Base-by-base conservation (phyloP, 2,329 filamentous ascomycete species). In the Hymenotorrendiella dingleyae region DNA sequence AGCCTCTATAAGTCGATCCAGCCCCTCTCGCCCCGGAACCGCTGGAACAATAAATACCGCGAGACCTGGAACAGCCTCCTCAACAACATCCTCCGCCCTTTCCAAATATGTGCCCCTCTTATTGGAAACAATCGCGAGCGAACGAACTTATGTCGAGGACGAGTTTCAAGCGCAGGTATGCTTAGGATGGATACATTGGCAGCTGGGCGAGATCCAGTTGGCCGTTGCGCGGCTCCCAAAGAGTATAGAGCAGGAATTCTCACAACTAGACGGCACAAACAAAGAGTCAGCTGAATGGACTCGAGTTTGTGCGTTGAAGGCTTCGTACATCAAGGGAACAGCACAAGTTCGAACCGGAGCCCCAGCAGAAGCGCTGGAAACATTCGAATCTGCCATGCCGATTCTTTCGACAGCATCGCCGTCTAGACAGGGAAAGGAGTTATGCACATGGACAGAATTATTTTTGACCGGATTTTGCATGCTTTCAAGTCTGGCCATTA, bases 181-280 rank as follows among this genome's bases (percentile, higher is more conserved):
- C 62, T 64, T 91, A 33, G 89, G 82, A 42, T 94, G 89, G 85
- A 71, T 95, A 55, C 80, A 94, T 59, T 94, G 86, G 79, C 77
- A 80, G 7, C 65, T 84, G 40, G 80, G 78, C 24, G 84, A 94
- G 54, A 84, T 84, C 50, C 69, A 68, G 1, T 62, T 78, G 30
- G 82, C 83, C 27, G 64, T 76, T 30, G 67, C 68, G 26, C 74
- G 70, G 43, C 68, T 94, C 11, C 86, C 86, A 4, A 71, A 70
- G 45, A 75, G 78, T 50, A 70, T 86, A 38, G 73, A 74, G 35
- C 67, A 71, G 33, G 72, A 76, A 23, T 67, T 78, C 45, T 62
- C 72, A 21, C 67, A 69, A 28, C 62, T 80, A 42, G 71, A 74
- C 35, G 66, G 67, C n/a, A 63, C 68, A n/a, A 70, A 71, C 7